These are phyloP conservation scores for Pterulicium gracile DNA, from an alignment of 1,284 basidiomycete genomes.

Conservation along the genomic window DNA sequence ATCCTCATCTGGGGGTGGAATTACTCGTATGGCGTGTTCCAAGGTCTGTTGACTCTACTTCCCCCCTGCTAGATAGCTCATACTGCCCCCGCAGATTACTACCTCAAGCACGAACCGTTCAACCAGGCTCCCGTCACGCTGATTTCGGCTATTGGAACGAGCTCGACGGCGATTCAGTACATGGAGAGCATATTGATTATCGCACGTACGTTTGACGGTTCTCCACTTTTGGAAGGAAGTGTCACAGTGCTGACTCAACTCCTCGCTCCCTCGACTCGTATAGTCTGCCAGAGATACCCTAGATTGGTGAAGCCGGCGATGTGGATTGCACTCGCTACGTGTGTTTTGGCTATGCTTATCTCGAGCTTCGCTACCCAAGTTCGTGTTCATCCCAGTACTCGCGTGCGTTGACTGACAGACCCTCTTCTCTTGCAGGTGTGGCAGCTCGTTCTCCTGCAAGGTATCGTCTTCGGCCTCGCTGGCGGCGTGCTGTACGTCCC, in stretches of 20 bases:
- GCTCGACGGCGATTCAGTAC: neutral
- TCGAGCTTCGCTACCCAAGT: neutral
- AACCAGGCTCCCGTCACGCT: neutral
- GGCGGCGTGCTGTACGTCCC: neutral
- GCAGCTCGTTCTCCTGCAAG: neutral
- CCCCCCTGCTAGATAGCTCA: neutral
- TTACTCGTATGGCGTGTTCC: neutral
- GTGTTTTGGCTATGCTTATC: neutral
- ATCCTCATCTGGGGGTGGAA: neutral
- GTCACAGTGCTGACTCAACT: too few relatives aligned
- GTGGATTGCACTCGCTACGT: neutral
- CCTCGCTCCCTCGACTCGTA: too few relatives aligned
- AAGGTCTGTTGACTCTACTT: neutral
- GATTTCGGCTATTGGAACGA: neutral
- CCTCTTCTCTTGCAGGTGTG: neutral
- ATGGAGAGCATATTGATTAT: neutral
- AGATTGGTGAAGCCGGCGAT: neutral
- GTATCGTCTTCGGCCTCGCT: neutral
- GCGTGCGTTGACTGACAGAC: too few relatives aligned
- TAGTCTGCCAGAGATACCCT: neutral
- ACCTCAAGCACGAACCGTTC: neutral
- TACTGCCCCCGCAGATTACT: too few relatives aligned
- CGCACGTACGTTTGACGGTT: neutral
- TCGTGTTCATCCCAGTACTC: too few relatives aligned
- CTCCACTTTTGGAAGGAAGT: neutral